Evolutionary conservation across 768 basidiomycete genomes (phyloP).

Genomic region (Coprinopsis sp.): DNA sequence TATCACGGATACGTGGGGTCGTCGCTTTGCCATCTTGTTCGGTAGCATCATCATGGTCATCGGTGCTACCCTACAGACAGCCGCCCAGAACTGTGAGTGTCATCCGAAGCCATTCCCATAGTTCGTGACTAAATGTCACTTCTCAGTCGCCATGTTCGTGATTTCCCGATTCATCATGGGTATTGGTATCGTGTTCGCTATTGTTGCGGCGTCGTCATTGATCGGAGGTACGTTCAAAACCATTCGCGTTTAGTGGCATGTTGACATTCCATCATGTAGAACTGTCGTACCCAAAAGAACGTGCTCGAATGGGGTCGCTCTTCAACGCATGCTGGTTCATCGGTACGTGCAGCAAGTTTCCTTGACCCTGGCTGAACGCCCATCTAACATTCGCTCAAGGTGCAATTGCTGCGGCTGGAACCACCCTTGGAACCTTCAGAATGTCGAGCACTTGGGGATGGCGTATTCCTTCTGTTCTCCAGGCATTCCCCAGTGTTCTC

Average conservation of each 20-base stretch:
- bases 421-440: constrained; percentile 61
- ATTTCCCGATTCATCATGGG: constrained; percentile 52
- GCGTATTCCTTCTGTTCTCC: constrained; percentile 65
- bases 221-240: constrained; percentile 39
- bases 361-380: not conserved
- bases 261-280: constrained; percentile 28
- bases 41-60: constrained; percentile 48
- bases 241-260: not conserved
- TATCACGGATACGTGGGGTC: constrained; percentile 48
- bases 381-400: constrained; percentile 24
- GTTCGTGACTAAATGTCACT: too few species aligned
- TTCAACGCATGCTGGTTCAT: constrained; percentile 64
- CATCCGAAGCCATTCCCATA: not conserved
- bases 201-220: constrained; percentile 61
- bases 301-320: constrained; percentile 57
- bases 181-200: constrained; percentile 56
- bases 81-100: constrained; percentile 43
- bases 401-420: constrained; percentile 53
- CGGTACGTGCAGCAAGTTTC: constrained; percentile 28
- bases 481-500: constrained; percentile 47
- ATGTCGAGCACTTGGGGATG: constrained; percentile 59
- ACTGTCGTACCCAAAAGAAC: constrained; percentile 66
- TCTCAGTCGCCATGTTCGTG: constrained; percentile 58
- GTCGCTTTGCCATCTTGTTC: constrained; percentile 45
- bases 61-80: constrained; percentile 42